phyloP scores from a whole-genome alignment of 371 early-diverging fungal species.

The Lichtheimia ramosa region DNA sequence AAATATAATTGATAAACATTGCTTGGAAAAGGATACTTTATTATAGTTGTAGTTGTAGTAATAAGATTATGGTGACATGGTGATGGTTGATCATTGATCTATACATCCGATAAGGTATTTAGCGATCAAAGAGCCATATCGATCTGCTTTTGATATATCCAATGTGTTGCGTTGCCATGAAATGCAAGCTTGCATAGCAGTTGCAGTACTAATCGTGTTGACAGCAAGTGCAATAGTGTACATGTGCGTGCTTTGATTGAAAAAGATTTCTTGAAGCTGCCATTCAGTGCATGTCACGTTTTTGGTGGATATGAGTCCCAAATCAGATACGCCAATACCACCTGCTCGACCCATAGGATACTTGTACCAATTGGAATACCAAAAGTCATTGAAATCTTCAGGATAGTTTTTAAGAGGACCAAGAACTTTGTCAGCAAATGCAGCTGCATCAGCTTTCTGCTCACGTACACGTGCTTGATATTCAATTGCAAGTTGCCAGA shows the following conservation, averaged over 20 bases:
- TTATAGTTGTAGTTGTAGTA: too few relatives aligned
- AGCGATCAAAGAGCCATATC: neutral
- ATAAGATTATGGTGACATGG: too few relatives aligned
- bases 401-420: constrained; percentile 25
- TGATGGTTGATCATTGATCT: neutral
- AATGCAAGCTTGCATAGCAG: constrained; percentile 19
- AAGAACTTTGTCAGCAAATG: constrained; percentile 14
- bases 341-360: constrained; percentile 29
- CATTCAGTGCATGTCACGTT: neutral
- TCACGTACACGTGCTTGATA: constrained; percentile 23
- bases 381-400: constrained; percentile 25
- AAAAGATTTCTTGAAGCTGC: constrained; percentile 17
- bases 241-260: constrained; percentile 38
- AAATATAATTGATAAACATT: too few relatives aligned
- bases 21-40: too few relatives aligned
- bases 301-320: constrained; percentile 20
- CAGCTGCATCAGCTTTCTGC: constrained; percentile 15
- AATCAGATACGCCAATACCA: constrained; percentile 44
- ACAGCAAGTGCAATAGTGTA: constrained; percentile 19
- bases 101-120: neutral
- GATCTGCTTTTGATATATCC: constrained; percentile 8
- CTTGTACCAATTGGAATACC: constrained; percentile 12
- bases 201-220: constrained; percentile 23
- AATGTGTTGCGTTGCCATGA: constrained; percentile 36
- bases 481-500: constrained; percentile 25